Percentiles rank a stretch among this genome's conserved stretches.
Conservation (phyloP, 352 stramenopile genomes). For the Globisporangium spiculum region DNA sequence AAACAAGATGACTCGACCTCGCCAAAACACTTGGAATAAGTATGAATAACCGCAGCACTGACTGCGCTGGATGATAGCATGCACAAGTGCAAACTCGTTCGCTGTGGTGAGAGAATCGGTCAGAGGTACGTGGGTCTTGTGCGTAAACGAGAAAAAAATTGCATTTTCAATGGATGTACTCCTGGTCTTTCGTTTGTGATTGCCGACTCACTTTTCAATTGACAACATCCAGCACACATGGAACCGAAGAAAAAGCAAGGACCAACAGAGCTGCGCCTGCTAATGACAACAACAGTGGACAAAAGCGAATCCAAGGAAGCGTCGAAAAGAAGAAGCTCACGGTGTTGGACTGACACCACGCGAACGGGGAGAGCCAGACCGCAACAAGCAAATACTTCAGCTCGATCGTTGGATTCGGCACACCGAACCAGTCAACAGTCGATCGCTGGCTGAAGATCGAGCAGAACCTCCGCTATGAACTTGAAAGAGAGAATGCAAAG, state of each 20-base stretch:
- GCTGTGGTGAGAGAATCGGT: not conserved
- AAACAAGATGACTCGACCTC: no score
- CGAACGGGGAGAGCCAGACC: not conserved
- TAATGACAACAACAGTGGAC: not conserved
- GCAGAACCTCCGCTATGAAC: not conserved
- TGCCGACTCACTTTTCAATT: constrained; percentile 1
- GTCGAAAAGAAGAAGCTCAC: not conserved
- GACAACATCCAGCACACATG: constrained; percentile 2
- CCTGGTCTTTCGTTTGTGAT: not conserved
- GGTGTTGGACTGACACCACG: not conserved
- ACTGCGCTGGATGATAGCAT: not conserved
- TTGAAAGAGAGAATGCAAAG: not conserved
- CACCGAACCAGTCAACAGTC: not conserved
- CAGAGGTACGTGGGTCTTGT: not conserved
- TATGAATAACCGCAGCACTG: not conserved
- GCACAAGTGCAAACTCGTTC: not conserved
- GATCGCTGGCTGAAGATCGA: not conserved
- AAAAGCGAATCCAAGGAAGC: not conserved
- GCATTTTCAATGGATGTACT: not conserved
- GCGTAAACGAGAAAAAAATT: constrained; percentile 2
- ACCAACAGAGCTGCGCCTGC: not conserved
- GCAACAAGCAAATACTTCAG: constrained; percentile 1
- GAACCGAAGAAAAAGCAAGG: not conserved
- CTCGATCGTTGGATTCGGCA: not conserved
- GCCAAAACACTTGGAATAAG: no score